A percentile compares a stretch with the other conserved stretches of the same genome.
These are phyloP conservation scores for Russula olivacea DNA, from an alignment of 768 basidiomycete species.

Conservation along the genomic window DNA sequence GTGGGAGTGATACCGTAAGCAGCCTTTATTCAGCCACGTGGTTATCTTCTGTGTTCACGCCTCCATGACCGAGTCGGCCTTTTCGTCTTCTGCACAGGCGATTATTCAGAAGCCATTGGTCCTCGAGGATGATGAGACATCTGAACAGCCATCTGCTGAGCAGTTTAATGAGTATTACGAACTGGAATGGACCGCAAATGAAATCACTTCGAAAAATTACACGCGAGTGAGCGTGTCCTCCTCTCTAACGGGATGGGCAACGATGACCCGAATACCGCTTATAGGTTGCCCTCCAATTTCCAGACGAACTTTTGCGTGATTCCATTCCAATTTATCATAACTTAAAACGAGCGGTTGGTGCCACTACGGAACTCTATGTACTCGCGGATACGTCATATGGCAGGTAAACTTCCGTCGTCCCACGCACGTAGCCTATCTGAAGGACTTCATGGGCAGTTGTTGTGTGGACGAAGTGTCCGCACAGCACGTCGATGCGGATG, in stretches of 20 bases:
- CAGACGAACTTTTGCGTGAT: conserved; percentile 83
- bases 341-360: conserved; percentile 49
- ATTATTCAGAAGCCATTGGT: conserved; percentile 54
- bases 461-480: conserved; percentile 97
- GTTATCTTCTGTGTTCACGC: background rate
- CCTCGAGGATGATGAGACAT: conserved; percentile 38
- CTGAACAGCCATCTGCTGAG: conserved; percentile 28
- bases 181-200: conserved; percentile 55
- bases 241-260: background rate
- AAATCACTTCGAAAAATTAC: conserved; percentile 57
- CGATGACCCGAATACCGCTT: background rate
- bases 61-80: conserved; percentile 30
- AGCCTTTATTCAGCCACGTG: background rate
- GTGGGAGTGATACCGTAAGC: too few relatives aligned
- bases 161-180: conserved; percentile 69
- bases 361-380: conserved; percentile 64
- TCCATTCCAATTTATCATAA: conserved; percentile 77
- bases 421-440: background rate
- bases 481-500: conserved; percentile 87
- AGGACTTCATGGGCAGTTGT: conserved; percentile 47
- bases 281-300: conserved; percentile 90
- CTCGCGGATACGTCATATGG: conserved; percentile 98
- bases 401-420: conserved; percentile 48
- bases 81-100: conserved; percentile 57
- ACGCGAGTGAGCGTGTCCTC: conserved; percentile 50